Conservation (phyloP, 2,329 filamentous ascomycete species). For the Zymoseptoria pseudotritici region DNA sequence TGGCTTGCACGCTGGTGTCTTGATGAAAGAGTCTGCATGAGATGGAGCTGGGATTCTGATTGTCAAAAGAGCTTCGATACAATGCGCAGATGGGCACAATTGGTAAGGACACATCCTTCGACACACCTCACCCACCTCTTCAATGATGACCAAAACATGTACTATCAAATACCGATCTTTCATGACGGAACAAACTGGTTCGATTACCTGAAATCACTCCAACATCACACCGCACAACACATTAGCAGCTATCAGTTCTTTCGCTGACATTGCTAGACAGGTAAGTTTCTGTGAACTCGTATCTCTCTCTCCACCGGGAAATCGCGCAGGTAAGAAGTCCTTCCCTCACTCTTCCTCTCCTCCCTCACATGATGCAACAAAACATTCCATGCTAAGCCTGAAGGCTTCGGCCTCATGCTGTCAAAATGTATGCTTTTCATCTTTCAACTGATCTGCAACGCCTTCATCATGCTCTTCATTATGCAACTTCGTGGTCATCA, state of each 20-base stretch:
- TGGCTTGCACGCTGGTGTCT: background rate
- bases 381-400: slow-evolving; percentile 74
- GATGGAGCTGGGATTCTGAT: background rate
- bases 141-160: slow-evolving; percentile 40
- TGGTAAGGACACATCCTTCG: background rate
- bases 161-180: slow-evolving; percentile 45
- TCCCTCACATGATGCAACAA: slow-evolving; percentile 55
- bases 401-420: slow-evolving; percentile 56
- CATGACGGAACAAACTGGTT: slow-evolving; percentile 41
- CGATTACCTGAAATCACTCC: slow-evolving; percentile 38
- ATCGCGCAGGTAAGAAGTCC: slow-evolving; percentile 17
- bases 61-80: background rate
- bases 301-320: background rate
- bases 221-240: background rate
- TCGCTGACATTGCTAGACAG: slow-evolving; percentile 21
- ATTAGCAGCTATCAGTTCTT: background rate
- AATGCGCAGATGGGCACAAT: background rate
- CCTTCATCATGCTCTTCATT: background rate
- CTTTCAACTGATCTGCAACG: slow-evolving; percentile 61
- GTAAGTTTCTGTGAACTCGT: slow-evolving; percentile 24
- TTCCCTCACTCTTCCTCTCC: slow-evolving; percentile 12
- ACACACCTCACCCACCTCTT: background rate
- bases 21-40: background rate
- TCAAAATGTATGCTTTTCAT: slow-evolving; percentile 69
- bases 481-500: background rate